phyloP scores from a whole-genome alignment of 208 protist species.

The Acanthamoeba sp. region DNA sequence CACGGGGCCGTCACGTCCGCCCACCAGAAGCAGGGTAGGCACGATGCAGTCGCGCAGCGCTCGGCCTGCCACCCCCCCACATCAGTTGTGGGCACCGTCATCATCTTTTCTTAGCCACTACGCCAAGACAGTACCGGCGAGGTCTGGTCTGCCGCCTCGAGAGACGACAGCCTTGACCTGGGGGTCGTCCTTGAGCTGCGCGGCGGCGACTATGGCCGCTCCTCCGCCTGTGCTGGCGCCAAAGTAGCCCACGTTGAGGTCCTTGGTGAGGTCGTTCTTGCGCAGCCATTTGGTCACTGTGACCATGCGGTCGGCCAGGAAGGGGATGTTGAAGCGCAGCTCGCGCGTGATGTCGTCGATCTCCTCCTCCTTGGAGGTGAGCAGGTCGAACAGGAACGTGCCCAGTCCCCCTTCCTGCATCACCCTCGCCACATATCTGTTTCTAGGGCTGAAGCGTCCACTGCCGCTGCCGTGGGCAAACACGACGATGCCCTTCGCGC shows the following conservation, averaged over 20 bases:
- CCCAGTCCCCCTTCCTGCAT: conserved; percentile 52
- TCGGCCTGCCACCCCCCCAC: background rate
- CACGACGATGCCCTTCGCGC: conserved; percentile 60
- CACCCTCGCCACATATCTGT: conserved; percentile 53
- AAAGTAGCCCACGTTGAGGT: conserved; percentile 72
- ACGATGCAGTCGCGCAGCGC: conserved; percentile 14
- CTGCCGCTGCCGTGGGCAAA: conserved; percentile 75
- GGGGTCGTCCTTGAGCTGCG: conserved; percentile 16
- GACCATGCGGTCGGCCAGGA: conserved; percentile 64
- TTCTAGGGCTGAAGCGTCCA: conserved; percentile 48
- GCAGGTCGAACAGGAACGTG: conserved; percentile 73
- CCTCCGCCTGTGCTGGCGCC: conserved; percentile 72
- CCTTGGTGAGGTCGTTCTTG: background rate
- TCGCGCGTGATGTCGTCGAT: conserved; percentile 69
- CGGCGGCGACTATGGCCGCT: conserved; percentile 56
- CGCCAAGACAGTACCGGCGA: background rate
- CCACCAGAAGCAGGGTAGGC: conserved; percentile 60
- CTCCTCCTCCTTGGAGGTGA: conserved; percentile 67
- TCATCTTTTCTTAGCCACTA: background rate
- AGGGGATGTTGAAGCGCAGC: conserved; percentile 73
- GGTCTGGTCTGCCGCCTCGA: conserved; percentile 64
- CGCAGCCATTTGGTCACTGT: conserved; percentile 53
- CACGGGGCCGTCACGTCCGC: conserved; percentile 49
- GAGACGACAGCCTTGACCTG: conserved; percentile 73
- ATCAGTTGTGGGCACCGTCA: background rate